A percentile compares a stretch with the other conserved stretches of the same genome.
phyloP scores from a whole-genome alignment of 176 grass and related monocot genomes.

The Zea luxurians region DNA sequence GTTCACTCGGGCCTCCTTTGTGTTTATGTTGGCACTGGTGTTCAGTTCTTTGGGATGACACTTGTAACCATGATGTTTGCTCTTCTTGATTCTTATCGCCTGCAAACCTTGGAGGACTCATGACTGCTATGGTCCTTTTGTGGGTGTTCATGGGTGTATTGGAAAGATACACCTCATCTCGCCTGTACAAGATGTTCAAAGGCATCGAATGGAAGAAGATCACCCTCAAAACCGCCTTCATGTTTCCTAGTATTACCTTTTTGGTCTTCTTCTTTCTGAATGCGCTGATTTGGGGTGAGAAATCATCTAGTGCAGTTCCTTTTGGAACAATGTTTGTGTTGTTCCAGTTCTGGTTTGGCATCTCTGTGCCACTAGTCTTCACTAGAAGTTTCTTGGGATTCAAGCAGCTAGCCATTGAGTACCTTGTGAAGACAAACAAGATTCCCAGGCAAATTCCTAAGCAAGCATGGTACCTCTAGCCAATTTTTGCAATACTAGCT shows the following conservation, averaged over 20 bases:
- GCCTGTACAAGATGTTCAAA: conserved; percentile 85
- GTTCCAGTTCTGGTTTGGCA: conserved; percentile 74
- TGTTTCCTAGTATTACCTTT: conserved; percentile 82
- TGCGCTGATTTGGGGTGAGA: conserved; percentile 79
- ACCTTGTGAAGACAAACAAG: conserved; percentile 79
- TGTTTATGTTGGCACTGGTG: conserved; percentile 79
- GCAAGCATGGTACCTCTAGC: conserved; percentile 74
- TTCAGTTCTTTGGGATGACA: conserved; percentile 80
- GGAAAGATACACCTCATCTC: conserved; percentile 67
- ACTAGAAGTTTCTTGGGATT: conserved; percentile 78
- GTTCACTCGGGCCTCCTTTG: conserved; percentile 73
- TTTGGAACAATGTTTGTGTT: conserved; percentile 84
- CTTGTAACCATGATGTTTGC: conserved; percentile 83
- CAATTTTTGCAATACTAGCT: conserved; percentile 65
- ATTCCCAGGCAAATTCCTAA: conserved; percentile 78
- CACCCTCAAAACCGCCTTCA: conserved; percentile 75
- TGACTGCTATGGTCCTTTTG: conserved; percentile 78
- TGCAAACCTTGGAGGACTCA: conserved; percentile 70
- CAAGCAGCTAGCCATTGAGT: conserved; percentile 71
- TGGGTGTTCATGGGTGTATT: conserved; percentile 87
- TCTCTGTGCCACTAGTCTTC: conserved; percentile 76
- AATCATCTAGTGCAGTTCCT: conserved; percentile 79
- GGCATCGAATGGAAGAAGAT: conserved; percentile 83
- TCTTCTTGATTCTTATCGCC: conserved; percentile 70
- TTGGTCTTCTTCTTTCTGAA: conserved; percentile 71